A percentile compares a stretch with the other conserved stretches of the same genome.
Evolutionary conservation across 768 basidiomycete species (phyloP).

Genomic region (Fistulinella prunicolor): DNA sequence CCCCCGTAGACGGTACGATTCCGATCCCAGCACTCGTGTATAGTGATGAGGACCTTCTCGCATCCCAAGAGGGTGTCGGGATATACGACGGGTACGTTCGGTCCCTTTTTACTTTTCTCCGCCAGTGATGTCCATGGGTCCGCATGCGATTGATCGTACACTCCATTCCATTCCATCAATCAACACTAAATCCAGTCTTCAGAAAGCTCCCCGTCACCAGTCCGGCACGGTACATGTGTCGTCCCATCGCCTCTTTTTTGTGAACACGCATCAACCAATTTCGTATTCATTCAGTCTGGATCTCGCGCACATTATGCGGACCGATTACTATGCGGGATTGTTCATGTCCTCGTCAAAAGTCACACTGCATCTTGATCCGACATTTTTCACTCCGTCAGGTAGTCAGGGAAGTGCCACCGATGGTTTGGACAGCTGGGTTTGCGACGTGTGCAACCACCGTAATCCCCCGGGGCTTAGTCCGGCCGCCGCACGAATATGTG

Average conservation of each 20-base stretch:
- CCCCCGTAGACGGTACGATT: slow-evolving; percentile 68
- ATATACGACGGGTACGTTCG: slow-evolving; percentile 85
- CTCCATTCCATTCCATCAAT: slow-evolving; percentile 24
- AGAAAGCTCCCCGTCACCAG: slow-evolving; percentile 82
- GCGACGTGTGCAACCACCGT: slow-evolving; percentile 82
- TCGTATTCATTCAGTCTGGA: slow-evolving; percentile 65
- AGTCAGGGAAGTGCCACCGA: slow-evolving; percentile 31
- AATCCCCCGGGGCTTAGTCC: slow-evolving; percentile 79
- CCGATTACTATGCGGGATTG: slow-evolving; percentile 87
- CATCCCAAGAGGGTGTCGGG: slow-evolving; percentile 76
- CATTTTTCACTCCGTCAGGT: slow-evolving; percentile 22
- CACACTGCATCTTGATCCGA: slow-evolving; percentile 61
- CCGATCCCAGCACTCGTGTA: slow-evolving; percentile 76
- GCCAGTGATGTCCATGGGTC: slow-evolving; percentile 12
- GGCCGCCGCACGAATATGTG: slow-evolving; percentile 64
- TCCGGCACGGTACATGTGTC: slow-evolving; percentile 70
- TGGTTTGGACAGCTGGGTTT: slow-evolving; percentile 69
- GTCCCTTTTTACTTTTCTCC: slow-evolving; percentile 2
- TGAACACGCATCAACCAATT: slow-evolving; percentile 50
- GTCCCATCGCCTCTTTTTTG: slow-evolving; percentile 83
- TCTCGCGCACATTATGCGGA: slow-evolving; percentile 63
- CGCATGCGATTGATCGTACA: slow-evolving; percentile 16
- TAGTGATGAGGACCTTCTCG: slow-evolving; percentile 72
- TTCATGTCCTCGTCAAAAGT: slow-evolving; percentile 89
- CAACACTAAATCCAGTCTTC: slow-evolving; percentile 50